phyloP scores from a whole-genome alignment of 2,329 filamentous ascomycete species.

The Pestalotiopsis sp. region DNA sequence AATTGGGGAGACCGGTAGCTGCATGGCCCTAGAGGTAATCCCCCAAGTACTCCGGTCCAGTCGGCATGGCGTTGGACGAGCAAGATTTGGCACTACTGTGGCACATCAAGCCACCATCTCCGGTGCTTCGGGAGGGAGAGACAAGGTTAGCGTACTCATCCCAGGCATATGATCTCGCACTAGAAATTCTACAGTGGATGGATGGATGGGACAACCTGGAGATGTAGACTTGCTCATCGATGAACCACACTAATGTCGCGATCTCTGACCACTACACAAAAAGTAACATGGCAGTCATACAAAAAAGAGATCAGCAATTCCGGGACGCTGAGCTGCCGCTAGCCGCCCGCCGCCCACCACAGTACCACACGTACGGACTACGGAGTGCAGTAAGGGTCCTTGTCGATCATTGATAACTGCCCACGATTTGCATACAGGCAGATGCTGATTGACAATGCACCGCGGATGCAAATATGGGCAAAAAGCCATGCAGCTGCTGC shows the following conservation, averaged over 20 bases:
- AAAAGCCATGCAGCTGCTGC: not conserved
- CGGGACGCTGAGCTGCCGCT: not conserved
- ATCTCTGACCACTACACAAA: too few relatives aligned
- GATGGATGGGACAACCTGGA: too few relatives aligned
- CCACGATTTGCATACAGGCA: too few relatives aligned
- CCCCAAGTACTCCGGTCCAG: constrained; percentile 16
- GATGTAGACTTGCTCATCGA: too few relatives aligned
- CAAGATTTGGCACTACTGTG: constrained; percentile 10
- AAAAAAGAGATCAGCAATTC: not conserved
- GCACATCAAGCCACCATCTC: not conserved
- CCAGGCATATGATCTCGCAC: not conserved
- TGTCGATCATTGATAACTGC: too few relatives aligned
- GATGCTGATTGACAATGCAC: too few relatives aligned
- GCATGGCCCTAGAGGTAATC: constrained; percentile 20
- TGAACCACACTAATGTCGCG: too few relatives aligned
- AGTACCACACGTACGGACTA: not conserved
- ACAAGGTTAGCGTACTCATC: not conserved
- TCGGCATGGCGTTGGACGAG: constrained; percentile 1
- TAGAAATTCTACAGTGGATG: too few relatives aligned
- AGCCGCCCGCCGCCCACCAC: not conserved
- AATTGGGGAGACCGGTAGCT: constrained; percentile 22
- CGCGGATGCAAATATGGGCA: too few relatives aligned
- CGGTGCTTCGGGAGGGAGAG: constrained; percentile 1
- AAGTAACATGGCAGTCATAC: too few relatives aligned
- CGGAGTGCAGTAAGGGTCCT: too few relatives aligned